Base-by-base conservation (phyloP, 768 basidiomycete genomes). In the Chiua virens region DNA sequence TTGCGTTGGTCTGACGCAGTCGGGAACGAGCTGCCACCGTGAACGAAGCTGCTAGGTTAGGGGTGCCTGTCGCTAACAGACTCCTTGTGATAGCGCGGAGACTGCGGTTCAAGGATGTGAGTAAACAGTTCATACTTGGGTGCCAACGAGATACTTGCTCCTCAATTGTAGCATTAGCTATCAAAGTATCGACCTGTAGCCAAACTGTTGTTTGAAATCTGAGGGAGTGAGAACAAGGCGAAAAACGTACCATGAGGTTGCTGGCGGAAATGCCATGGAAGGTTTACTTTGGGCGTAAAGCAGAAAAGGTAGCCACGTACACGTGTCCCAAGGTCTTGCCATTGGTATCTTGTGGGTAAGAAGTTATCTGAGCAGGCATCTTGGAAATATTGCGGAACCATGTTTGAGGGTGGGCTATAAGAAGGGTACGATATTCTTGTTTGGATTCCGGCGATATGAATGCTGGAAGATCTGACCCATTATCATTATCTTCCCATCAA, bases 31-130 rank as follows among this genome's bases (percentile, higher is more conserved):
- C 87, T 11, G 84, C 81, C 40, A 70, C 73, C 18, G 80, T 79
- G 67, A 91, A 89, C 13, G 82, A 80, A 27, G 79, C 63, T 18
- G 80, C 78, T 18, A 85, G 72, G 55, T 72, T 79, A 10, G 87
- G 86, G 1, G 84, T 79, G 39, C 82, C 80, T 8, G 87, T 84
- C 8, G 89, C 79, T 18, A 92, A 80, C 48, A 91, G 70, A 47
- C 74, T 78, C 35, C 89, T 81, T 45, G 83, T 76, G 57, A 89
- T 86, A n/a, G 85, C 85, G 21, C 89, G 85, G 45, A 92, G 74
- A 60, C 89, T 92, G 63, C 41, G n/a, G 21, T 47, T 39, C 30
- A 46, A 48, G 14, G 36, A 37, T 53, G 59, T 55, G 48, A 58
- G 63, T 45, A 32, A 15, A 46, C 37, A 38, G 50, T 36, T 36